Evolutionary conservation across 805 yeast species (phyloP).

Genomic region (Ogataea pilisensis): DNA sequence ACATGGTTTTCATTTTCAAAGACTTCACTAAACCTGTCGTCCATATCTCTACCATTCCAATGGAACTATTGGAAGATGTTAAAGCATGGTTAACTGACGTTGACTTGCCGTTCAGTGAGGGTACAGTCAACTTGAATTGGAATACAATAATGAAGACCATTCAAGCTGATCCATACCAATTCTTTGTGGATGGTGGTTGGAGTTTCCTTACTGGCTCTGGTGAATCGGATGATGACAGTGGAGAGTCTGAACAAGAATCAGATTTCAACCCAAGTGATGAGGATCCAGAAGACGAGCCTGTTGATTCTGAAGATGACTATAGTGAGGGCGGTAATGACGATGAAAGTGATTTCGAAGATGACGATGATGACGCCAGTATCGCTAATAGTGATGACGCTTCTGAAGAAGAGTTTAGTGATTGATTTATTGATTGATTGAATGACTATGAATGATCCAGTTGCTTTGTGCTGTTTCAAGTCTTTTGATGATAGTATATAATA

Average conservation of each 20-base stretch:
- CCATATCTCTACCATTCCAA: slow-evolving; percentile 92
- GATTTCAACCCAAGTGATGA: slow-evolving; percentile 64
- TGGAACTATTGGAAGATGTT: slow-evolving; percentile 85
- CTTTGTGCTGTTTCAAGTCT: neutral
- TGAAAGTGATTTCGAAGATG: slow-evolving; percentile 22
- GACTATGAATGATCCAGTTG: neutral
- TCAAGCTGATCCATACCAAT: slow-evolving; percentile 87
- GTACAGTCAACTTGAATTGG: slow-evolving; percentile 96
- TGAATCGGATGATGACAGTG: slow-evolving; percentile 67
- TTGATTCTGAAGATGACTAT: slow-evolving; percentile 29
- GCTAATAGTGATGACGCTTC: slow-evolving; percentile 28
- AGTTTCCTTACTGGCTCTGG: slow-evolving; percentile 85
- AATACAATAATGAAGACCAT: slow-evolving; percentile 91
- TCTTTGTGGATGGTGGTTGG: slow-evolving; percentile 97
- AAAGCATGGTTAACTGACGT: slow-evolving; percentile 98
- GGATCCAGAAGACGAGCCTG: slow-evolving; percentile 53
- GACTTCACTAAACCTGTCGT: slow-evolving; percentile 85
- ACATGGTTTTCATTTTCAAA: slow-evolving; percentile 92
- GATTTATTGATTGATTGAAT: neutral
- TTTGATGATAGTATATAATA: no score
- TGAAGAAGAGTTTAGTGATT: slow-evolving; percentile 32
- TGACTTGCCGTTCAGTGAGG: slow-evolving; percentile 91
- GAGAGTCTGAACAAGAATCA: slow-evolving; percentile 62
- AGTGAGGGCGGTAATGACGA: slow-evolving; percentile 24
- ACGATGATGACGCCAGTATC: slow-evolving; percentile 20